Evolutionary conservation across 305 asterid species (phyloP).

Genomic region (Fraxinus angustifolia): DNA sequence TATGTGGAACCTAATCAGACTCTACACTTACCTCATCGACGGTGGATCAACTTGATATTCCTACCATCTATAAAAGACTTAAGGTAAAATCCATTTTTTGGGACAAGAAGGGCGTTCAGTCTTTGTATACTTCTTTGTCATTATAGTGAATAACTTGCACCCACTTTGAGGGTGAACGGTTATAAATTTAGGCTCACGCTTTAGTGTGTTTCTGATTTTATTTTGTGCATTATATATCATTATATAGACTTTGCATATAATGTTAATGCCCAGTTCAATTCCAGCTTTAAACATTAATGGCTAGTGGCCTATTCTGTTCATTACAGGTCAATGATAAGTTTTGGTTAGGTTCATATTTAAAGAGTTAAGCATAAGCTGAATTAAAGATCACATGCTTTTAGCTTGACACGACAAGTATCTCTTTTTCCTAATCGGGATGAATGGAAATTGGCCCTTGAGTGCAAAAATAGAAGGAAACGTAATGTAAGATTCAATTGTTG

Average conservation of each 20-base stretch:
- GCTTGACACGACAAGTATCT: background rate
- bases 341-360: background rate
- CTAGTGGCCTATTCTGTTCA: background rate
- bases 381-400: background rate
- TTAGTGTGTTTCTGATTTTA: background rate
- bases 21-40: background rate
- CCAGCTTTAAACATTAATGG: background rate
- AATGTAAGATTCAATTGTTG: background rate
- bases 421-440: background rate
- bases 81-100: background rate
- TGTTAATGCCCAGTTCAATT: background rate
- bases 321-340: background rate
- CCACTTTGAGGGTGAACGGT: background rate
- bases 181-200: background rate
- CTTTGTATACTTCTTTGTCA: background rate
- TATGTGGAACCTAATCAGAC: background rate
- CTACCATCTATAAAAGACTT: background rate
- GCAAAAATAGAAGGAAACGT: background rate
- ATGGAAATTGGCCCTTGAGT: background rate
- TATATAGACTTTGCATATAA: background rate
- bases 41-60: background rate
- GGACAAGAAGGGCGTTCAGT: background rate
- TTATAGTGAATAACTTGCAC: background rate
- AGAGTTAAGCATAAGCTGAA: background rate
- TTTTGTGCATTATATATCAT: background rate